Conservation (phyloP, 225 moss, liverwort and hornwort species). For the Takakia lepidozioides region DNA sequence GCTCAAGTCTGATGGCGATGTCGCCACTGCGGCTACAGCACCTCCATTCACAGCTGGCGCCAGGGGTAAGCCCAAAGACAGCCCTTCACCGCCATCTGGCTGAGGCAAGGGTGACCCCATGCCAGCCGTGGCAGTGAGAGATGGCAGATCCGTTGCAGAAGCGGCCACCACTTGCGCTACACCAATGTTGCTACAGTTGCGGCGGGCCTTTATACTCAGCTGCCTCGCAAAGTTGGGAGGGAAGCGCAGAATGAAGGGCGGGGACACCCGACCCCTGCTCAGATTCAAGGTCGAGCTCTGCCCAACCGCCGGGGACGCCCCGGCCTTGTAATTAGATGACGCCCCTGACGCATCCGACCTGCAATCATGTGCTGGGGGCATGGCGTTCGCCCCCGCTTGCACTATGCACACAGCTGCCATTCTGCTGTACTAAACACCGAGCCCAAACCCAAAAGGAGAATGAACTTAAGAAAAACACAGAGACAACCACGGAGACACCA, state of each 20-base stretch:
- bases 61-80: conserved; percentile 16
- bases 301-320: conserved; percentile 5
- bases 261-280: conserved; percentile 47
- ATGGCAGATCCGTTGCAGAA: conserved; percentile 78
- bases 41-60: conserved; percentile 9
- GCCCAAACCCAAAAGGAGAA: no score
- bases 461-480: no score
- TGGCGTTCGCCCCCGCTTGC: conserved; percentile 16
- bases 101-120: conserved; percentile 36
- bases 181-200: conserved; percentile 99
- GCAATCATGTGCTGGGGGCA: conserved; percentile 47
- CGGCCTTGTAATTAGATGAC: conserved; percentile 42
- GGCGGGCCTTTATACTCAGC: conserved; percentile 93
- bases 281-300: conserved; percentile 15
- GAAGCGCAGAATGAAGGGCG: conserved; percentile 64
- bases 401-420: conserved; percentile 49
- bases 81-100: conserved; percentile 30
- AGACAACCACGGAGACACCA: no score
- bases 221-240: conserved; percentile 94
- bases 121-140: conserved; percentile 21
- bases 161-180: conserved; percentile 97
- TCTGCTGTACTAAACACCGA: no score
- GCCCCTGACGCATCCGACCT: conserved; percentile 76
- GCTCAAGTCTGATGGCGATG: no score
- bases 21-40: conserved; percentile 7